Conservation (phyloP, 805 yeast genomes). For the Limtongia smithiae region DNA sequence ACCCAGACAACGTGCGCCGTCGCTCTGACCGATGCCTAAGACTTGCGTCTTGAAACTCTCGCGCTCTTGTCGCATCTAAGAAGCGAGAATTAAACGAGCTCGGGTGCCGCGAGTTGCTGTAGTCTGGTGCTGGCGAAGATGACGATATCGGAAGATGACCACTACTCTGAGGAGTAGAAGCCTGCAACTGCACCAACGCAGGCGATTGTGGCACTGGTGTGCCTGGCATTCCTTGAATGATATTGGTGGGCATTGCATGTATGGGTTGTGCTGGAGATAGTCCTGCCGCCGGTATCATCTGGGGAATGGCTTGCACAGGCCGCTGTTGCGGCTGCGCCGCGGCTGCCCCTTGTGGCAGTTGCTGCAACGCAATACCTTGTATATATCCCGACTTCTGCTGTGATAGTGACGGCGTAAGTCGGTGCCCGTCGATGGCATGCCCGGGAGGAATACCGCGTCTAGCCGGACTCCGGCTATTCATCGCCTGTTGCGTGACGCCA, state of each 20-base stretch:
- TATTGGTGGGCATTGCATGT: neutral
- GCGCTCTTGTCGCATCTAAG: too few relatives aligned
- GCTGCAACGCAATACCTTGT: neutral
- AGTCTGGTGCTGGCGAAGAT: too few relatives aligned
- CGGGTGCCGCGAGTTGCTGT: too few relatives aligned
- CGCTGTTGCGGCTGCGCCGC: neutral
- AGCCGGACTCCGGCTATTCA: slow-evolving; percentile 3
- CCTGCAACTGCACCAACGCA: neutral
- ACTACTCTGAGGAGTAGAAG: neutral
- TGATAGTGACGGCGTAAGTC: too few relatives aligned
- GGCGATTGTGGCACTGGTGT: neutral
- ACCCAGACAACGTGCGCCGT: neutral
- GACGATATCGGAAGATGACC: neutral
- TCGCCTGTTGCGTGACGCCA: too few relatives aligned
- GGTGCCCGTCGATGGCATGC: too few relatives aligned
- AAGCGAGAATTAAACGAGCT: too few relatives aligned
- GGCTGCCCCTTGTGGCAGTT: neutral
- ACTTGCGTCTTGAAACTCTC: too few relatives aligned
- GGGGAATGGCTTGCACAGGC: neutral
- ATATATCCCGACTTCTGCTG: neutral
- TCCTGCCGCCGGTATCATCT: slow-evolving; percentile 1
- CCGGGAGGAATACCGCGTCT: neutral
- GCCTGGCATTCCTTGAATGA: neutral
- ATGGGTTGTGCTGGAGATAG: neutral
- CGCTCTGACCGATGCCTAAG: neutral